These are phyloP conservation scores for Suillus hirtellus DNA, from an alignment of 768 basidiomycete species.

Conservation along the genomic window DNA sequence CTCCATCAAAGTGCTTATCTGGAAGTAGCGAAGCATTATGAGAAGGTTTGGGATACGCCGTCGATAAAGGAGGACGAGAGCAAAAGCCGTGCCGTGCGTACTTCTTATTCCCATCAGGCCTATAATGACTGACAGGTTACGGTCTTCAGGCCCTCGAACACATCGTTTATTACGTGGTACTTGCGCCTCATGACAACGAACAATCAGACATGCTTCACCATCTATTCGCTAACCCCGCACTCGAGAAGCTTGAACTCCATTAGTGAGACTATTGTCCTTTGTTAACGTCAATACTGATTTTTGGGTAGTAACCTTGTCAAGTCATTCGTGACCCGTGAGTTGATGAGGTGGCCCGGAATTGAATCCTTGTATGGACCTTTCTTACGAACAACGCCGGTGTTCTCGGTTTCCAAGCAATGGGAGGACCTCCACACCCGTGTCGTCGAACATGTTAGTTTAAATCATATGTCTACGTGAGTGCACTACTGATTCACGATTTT, in stretches of 20 bases:
- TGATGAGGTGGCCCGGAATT: constrained; percentile 98
- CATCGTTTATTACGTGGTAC: constrained; percentile 91
- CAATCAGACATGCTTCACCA: constrained; percentile 97
- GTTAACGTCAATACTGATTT: constrained; percentile 15
- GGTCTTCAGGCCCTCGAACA: constrained; percentile 79
- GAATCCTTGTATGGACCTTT: constrained; percentile 84
- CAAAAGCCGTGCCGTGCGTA: constrained; percentile 66
- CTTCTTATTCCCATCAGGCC: constrained; percentile 2
- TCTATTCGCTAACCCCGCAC: constrained; percentile 73
- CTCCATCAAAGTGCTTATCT: constrained; percentile 83
- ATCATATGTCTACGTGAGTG: not conserved
- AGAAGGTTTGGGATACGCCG: constrained; percentile 97
- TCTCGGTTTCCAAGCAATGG: constrained; percentile 79
- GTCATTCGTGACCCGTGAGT: constrained; percentile 88
- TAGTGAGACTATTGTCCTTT: constrained; percentile 51
- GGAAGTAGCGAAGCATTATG: constrained; percentile 92
- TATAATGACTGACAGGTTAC: constrained; percentile 9
- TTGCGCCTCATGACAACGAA: constrained; percentile 94
- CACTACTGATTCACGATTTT: constrained; percentile 10
- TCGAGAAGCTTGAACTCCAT: constrained; percentile 80
- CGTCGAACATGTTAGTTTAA: constrained; percentile 84
- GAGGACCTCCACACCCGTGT: constrained; percentile 94
- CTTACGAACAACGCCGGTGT: constrained; percentile 79
- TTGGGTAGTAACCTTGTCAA: constrained; percentile 83
- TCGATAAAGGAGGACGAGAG: constrained; percentile 84